Percentiles rank a stretch among this genome's conserved stretches.
Conservation (phyloP, 2,329 filamentous ascomycete genomes). For the Lecanoromycetidae sp. region DNA sequence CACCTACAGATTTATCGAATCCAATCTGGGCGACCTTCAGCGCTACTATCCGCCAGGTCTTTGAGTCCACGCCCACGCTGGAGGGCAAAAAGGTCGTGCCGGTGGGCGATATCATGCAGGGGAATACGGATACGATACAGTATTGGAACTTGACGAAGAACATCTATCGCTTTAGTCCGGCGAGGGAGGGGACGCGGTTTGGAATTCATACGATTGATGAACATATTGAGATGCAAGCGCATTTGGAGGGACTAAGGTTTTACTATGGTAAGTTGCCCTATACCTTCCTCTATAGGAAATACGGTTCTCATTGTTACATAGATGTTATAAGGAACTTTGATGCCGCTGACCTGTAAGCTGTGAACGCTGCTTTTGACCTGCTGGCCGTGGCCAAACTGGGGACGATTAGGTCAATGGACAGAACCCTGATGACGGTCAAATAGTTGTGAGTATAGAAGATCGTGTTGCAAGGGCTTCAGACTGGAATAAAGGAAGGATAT, state of each 20-base stretch:
- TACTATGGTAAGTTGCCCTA: slow-evolving; percentile 30
- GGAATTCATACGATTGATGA: slow-evolving; percentile 43
- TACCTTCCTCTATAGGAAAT: too few relatives aligned
- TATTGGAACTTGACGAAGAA: slow-evolving; percentile 42
- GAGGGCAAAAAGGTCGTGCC: slow-evolving; percentile 30
- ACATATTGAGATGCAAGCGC: slow-evolving; percentile 31
- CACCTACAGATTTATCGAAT: slow-evolving; percentile 23
- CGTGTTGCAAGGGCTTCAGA: too few relatives aligned
- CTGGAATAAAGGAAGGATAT: too few relatives aligned
- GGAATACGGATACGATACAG: slow-evolving; percentile 42
- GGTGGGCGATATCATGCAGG: slow-evolving; percentile 38
- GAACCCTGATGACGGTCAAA: too few relatives aligned
- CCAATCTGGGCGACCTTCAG: slow-evolving; percentile 27
- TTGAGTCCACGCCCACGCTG: slow-evolving; percentile 26
- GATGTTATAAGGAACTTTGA: neutral
- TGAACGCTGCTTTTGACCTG: neutral
- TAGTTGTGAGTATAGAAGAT: too few relatives aligned
- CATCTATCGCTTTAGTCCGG: slow-evolving; percentile 41
- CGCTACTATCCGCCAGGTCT: slow-evolving; percentile 30
- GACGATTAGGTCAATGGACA: too few relatives aligned
- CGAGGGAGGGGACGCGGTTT: slow-evolving; percentile 31
- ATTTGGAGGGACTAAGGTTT: slow-evolving; percentile 32
- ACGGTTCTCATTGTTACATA: neutral
- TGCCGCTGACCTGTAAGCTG: neutral
- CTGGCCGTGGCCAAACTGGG: too few relatives aligned